Conservation (phyloP, 2,329 filamentous ascomycete genomes). For the Fusarium sp. region DNA sequence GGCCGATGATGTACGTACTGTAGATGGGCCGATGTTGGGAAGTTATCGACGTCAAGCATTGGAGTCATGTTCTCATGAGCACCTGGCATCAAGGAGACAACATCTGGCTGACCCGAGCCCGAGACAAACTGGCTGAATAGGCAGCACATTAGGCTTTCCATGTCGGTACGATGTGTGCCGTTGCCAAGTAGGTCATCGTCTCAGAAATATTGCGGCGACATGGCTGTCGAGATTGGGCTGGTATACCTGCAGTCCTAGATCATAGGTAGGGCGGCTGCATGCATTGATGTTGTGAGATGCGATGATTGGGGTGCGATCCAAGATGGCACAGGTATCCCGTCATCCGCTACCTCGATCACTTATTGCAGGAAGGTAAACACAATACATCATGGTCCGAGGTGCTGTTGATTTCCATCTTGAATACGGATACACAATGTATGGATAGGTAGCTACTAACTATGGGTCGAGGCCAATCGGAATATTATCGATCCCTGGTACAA, state of each 20-base stretch:
- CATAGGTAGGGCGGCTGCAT: constrained; percentile 31
- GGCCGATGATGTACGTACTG: neutral
- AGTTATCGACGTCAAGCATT: neutral
- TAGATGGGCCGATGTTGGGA: constrained; percentile 20
- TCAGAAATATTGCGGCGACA: constrained; percentile 6
- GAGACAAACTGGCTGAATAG: constrained; percentile 23
- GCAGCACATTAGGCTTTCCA: constrained; percentile 23
- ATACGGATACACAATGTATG: constrained; percentile 5
- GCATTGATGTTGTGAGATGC: constrained; percentile 32
- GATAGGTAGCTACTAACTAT: neutral
- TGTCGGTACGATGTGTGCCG: constrained; percentile 1
- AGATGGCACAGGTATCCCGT: constrained; percentile 27
- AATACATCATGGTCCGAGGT: constrained; percentile 15
- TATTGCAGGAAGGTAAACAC: neutral
- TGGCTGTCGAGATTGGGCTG: constrained; percentile 34
- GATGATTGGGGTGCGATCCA: constrained; percentile 29
- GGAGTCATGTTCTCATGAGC: neutral
- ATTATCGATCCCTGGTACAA: constrained; percentile 26
- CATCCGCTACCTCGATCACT: neutral
- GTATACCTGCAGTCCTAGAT: constrained; percentile 28
- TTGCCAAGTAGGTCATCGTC: constrained; percentile 18
- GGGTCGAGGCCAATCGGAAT: constrained; percentile 32
- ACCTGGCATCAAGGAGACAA: neutral
- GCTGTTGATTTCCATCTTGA: constrained; percentile 8
- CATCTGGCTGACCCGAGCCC: neutral